Base-by-base conservation (phyloP, 2,329 filamentous ascomycete species). In the Metarhizium brunneum region DNA sequence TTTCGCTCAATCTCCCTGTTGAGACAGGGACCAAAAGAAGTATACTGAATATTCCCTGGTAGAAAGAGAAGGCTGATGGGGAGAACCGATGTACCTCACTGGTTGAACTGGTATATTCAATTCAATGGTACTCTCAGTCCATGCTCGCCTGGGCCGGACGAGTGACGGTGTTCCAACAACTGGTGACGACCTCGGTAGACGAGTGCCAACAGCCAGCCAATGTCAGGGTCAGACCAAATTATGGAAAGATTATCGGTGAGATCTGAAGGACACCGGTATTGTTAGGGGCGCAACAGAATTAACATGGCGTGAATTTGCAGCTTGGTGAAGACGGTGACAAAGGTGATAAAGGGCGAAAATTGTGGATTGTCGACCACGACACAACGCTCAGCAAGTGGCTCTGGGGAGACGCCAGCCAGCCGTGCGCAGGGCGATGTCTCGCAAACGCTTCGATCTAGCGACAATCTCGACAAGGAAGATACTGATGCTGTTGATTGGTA, bases 1-100 rank as follows among this genome's bases (percentile, higher is more conserved):
- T 82, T 63, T 69, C 69, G 68, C 58, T 56, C 50, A 14, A 50
- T 29, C 48, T 54, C 43, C 45, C 54, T 53, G 56, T 50, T 47
- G 38, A 7, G 47, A 55, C 53, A 53, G 43, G 55, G 50, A 36
- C 42, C 42, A 45, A 45, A 20, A 18, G n/a, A 45, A 20, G 16
- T 45, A 18, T 20, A 25, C 25, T 25, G 25, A 25, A 25, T 25
- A 16, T 48, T 48, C 14, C 18, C 20, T 7, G 6, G 45, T 16
- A 48, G 7, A 30, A 2, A 48, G 20, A 30, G 14, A 6, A 11
- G 4, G 6, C 10, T 30, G 45, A 11, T 11, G 13, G 45, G 45
- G 20, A 48, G 30, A 6, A 10, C 6, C 45, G 20, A 48, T 30
- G 25, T 14, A 14, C 20, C 45, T 29, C 13, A 16, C 2, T 30